phyloP scores from a whole-genome alignment of 179 eudicot genomes.

The Nepenthes alata region DNA sequence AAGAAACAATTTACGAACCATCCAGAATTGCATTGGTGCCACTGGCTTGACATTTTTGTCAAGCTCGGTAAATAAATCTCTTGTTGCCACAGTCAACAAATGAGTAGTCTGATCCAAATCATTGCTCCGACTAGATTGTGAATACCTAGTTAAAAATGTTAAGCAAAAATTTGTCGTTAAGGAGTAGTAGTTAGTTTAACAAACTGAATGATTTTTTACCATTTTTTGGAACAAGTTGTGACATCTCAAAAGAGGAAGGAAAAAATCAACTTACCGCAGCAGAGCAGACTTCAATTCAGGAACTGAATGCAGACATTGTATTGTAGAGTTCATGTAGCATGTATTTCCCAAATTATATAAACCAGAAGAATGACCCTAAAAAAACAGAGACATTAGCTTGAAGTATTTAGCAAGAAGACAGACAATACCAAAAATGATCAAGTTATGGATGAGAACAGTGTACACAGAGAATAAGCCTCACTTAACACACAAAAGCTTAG shows the following conservation, averaged over 20 bases:
- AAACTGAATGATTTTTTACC: not conserved
- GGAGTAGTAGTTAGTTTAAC: not conserved
- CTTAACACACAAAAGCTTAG: too few relatives aligned
- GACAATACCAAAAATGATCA: not conserved
- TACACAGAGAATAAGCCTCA: too few relatives aligned
- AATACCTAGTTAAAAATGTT: conserved; percentile 40
- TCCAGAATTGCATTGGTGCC: conserved; percentile 90
- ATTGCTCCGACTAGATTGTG: conserved; percentile 63
- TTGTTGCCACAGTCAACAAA: conserved; percentile 73
- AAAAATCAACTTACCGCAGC: conserved; percentile 33
- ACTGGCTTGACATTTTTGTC: conserved; percentile 86
- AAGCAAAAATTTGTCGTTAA: not conserved
- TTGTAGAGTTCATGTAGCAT: conserved; percentile 92
- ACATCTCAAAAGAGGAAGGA: not conserved
- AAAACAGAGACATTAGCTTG: not conserved
- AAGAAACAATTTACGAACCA: conserved; percentile 28
- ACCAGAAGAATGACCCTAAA: conserved; percentile 89
- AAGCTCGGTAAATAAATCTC: conserved; percentile 74
- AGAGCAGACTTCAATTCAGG: conserved; percentile 90
- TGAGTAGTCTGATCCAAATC: conserved; percentile 83
- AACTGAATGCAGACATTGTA: conserved; percentile 88
- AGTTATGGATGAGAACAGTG: not conserved
- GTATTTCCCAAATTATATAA: conserved; percentile 87
- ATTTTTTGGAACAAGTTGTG: not conserved
- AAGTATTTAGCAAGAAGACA: not conserved